Evolutionary conservation across 352 stramenopile genomes (phyloP), one percentile per base, ranked within the genome.

Genomic region (Phytophthora aleatoria): DNA sequence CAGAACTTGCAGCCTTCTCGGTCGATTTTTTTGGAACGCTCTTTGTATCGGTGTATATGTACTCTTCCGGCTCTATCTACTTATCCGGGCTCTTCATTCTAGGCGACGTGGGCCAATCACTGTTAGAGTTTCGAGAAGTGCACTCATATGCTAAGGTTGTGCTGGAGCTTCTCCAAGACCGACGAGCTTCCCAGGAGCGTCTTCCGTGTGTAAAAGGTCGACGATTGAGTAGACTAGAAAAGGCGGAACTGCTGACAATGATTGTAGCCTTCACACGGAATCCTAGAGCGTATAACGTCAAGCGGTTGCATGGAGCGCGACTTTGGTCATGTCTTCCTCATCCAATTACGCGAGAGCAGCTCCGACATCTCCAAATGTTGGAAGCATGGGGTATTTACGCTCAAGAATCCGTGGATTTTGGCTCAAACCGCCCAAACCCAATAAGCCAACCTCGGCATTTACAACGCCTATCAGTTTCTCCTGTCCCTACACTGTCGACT

Each of bases 41-140:
- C 4, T 71, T 67, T 15, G 47, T 65, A 2, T 62, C 44, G 3
- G 57, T 63, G 10, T 71, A 57, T 39, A 61, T 68, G 28, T 61
- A 36, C 11, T 50, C 43, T 20, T 47, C 58, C 0, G 26, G 28
- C 10, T 64, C 52, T 0, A 30, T 56, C 8, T 53, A 56, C 9
- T 15, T 56, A 5, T 45, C 49, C 1, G 33, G 16, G 3, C 11
- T 45, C 10, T 56, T 45, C 33, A 35, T 45, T 3, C 1, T 35
- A 44, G 33, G 20, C 4, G 33, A 56, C 11, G n/a, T 60, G 39
- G 31, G 31, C 2, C 54, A 61, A 5, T 30, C 43, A 8, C 24
- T 61, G 4, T 5, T 61, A 8, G 43, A 61, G 6, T 61, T 61
- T 20, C 42, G 43, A 12, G 54, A 61, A 27, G 54, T 49, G 15